Base-by-base conservation (phyloP, 2,329 filamentous ascomycete species). In the Tricladium varicosporioides region DNA sequence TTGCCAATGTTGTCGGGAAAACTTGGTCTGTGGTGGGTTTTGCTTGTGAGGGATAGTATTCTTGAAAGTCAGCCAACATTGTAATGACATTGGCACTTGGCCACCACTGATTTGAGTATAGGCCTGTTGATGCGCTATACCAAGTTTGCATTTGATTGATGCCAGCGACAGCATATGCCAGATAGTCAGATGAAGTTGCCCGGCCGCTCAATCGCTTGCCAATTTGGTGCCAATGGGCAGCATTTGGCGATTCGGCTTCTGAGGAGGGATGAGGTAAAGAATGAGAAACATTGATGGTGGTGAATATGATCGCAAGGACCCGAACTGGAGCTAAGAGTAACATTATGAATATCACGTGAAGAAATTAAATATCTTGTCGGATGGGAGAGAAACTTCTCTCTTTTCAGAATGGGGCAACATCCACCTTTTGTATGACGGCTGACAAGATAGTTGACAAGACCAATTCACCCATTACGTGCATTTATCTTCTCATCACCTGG, bases 91-190 rank as follows among this genome's bases (percentile, higher is more conserved):
- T 91, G 44, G 82, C 88, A 51, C 80, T 80, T 65, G 88, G 87
- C 88, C 88, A 91, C 88, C 88, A 91, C 4, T 78, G 76, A 0
- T 79, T 78, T 53, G 81, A 73, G 84, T 85, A 91, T 7, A 88
- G 75, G 1, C 87, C 87, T 0, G 78, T 83, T 1, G 69, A 65
- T 1, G 72, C 60, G 65, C 85, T 78, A 69, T 89, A 89, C 79
- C 82, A 89, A 15, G 67, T 70, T 63, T 88, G 83, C 4, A 89
- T 74, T 13, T 77, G 70, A 42, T 72, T 66, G 1, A 78, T 68
- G 1, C 74, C 76, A 2, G 69, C 62, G 15, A 62, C 57, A 3
- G 62, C 64, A 33, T 68, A 65, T 14, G 59, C 54, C 7, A 65
- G 56, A 56, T 67, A 69, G 14, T 65, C 56, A 16, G 50, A 45